Base-by-base conservation (phyloP, 495 filamentous ascomycete genomes). In the Lophiotrema nucula region DNA sequence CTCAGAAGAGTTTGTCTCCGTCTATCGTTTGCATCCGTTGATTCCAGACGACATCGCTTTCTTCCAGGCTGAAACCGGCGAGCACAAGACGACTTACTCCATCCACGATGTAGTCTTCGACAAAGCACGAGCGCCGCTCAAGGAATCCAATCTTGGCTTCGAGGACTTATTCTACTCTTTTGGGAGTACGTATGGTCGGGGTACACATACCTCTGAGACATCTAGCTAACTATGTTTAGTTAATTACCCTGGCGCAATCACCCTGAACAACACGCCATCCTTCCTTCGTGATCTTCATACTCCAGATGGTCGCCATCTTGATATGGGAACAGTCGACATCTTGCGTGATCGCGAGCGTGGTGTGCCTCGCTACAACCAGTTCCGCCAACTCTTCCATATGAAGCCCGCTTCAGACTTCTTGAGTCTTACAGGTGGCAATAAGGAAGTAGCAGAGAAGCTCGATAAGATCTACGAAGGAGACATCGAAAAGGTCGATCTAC, bases 1-100 rank as follows among this genome's bases (percentile, higher is more conserved):
- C 23, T 76, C 74, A 12, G 75, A 77, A 55, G 75, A 77, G 54
- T 77, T 77, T 56, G 72, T 74, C 12, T 70, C 69, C 3, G 74
- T 76, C 1, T 78, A 76, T 50, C 47, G 75, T 4, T 53, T 78
- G 50, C 74, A 78, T 62, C 49, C 70, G 15, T 55, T 78, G 8
- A 72, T 77, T 24, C 75, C 75, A 55, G 70, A 76, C 51, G 62
- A 67, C 54, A 71, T 77, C 47, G 72, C 74, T 27, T 74, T 75
- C 62, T 75, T 75, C 68, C 23, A 48, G 56, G 55, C 63, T 28
- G 27, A 39, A 2, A 50, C 56, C 10, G 75, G 74, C 28, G 35
- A 24, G 4, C 74, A 76, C 55, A 54, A 42, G 12, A 44, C 44
- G 19, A 76, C 69, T 8, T 63, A 67, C 31, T 60, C 71, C 11